Evolutionary conservation across 2,329 filamentous ascomycete species (phyloP), one percentile per base, ranked within the genome.

Genomic region (Alternaria incomplexa): DNA sequence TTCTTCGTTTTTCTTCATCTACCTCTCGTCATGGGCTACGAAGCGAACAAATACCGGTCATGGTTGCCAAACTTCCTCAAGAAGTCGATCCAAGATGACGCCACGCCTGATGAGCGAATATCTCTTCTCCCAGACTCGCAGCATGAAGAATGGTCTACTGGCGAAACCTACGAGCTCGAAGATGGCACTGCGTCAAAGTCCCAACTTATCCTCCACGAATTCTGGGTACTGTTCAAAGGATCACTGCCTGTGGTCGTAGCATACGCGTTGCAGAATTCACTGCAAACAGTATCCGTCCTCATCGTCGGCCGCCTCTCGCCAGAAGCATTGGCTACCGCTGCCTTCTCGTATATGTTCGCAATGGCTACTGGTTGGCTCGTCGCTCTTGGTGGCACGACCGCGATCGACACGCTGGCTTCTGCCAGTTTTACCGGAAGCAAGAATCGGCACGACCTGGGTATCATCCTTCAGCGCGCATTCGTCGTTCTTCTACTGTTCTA

Each of bases 341-440:
- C 93, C 0, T 97, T 97, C 73, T 92, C 91, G 2, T 95, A 96
- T 83, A 97, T 97, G 93, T 97, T 97, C 71, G 93, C 93, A 58
- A 93, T 95, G 91, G 89, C 91, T 22, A 93, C 92, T 1, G 93
- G 90, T 0, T 96, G 93, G 93, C 86, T 97, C 40, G 91, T 97
- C 62, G 93, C 90, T 0, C 86, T 97, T 5, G 93, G 93, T 26
- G 93, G 93, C 8, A 94, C 92, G 0, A 97, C 92, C 1, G 93
- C 93, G 0, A 85, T 97, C 46, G 93, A 97, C 77, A 97, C 93
- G 0, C 83, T 97, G 23, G 93, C 92, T 2, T 94, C 92, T 0
- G 92, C 90, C 50, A 90, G 90, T 47, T 97, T 93, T 77, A 97
- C 93, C 0, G 91, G 91, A 0, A 92, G 91, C 65, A 87, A 89